Percentiles rank a stretch among this genome's conserved stretches.
These are phyloP conservation scores for Achaetomium macrosporum DNA, from an alignment of 2,329 filamentous ascomycete species.

Conservation along the genomic window DNA sequence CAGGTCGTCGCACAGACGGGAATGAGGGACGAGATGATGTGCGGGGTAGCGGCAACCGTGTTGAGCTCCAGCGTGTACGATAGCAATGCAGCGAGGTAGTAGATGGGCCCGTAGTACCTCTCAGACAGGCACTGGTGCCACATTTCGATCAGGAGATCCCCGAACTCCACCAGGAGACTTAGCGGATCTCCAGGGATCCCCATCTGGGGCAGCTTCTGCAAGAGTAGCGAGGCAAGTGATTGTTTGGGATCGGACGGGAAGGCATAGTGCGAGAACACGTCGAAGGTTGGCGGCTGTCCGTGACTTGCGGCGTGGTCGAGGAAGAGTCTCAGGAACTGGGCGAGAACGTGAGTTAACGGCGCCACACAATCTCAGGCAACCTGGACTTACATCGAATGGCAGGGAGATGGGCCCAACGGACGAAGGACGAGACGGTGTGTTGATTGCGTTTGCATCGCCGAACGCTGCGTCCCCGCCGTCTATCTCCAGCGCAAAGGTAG, in stretches of 20 bases:
- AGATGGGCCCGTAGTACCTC: constrained; percentile 56
- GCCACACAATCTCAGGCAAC: not conserved
- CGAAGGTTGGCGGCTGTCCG: constrained; percentile 57
- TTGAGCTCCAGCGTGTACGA: constrained; percentile 59
- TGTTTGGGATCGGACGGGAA: constrained; percentile 59
- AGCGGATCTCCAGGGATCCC: constrained; percentile 43
- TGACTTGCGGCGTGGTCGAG: constrained; percentile 55
- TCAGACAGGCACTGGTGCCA: constrained; percentile 66
- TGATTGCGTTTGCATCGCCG: constrained; percentile 29
- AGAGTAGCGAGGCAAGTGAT: constrained; percentile 61
- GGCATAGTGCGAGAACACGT: constrained; percentile 57
- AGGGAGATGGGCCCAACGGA: constrained; percentile 14
- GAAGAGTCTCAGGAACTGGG: constrained; percentile 55
- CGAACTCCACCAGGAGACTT: constrained; percentile 59
- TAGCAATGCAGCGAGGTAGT: constrained; percentile 59
- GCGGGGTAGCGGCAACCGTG: constrained; percentile 51
- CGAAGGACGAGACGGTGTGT: constrained; percentile 8
- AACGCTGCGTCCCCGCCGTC: constrained; percentile 30
- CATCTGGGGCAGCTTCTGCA: constrained; percentile 58
- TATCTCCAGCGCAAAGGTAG: constrained; percentile 54
- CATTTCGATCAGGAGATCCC: constrained; percentile 55
- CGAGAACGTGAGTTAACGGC: constrained; percentile 20
- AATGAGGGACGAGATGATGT: constrained; percentile 53
- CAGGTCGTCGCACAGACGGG: constrained; percentile 54
- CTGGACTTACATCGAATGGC: constrained; percentile 40